phyloP scores from a whole-genome alignment of 208 protist species.

The Crithidia bombi region DNA sequence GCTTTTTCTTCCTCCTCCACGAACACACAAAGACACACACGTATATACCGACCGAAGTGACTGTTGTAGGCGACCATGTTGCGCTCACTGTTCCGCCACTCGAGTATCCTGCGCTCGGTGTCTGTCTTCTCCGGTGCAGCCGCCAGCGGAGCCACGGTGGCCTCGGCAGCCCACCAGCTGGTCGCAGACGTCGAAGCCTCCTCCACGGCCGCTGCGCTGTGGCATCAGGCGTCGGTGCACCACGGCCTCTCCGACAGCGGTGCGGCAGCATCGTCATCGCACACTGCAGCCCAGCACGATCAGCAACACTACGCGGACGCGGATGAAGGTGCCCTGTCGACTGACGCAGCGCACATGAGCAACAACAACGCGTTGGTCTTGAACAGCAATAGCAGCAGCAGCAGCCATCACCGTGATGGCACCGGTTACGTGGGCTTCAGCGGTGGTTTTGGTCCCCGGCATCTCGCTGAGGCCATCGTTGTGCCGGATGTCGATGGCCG shows the following conservation, averaged over 20 bases:
- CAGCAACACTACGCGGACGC: not conserved
- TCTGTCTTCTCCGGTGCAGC: constrained; percentile 9
- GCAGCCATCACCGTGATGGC: not conserved
- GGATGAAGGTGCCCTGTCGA: not conserved
- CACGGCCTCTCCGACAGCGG: not conserved
- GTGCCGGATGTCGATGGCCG: not conserved
- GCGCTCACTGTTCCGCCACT: constrained; percentile 16
- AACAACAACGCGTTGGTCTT: constrained; percentile 8
- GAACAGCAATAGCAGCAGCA: constrained; percentile 6
- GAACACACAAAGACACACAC: not conserved
- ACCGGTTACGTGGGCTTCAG: constrained; percentile 13
- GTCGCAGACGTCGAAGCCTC: constrained; percentile 1
- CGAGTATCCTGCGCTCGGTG: constrained; percentile 15
- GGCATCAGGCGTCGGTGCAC: constrained; percentile 9
- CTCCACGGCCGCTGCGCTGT: constrained; percentile 20
- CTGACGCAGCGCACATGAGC: not conserved
- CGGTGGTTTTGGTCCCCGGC: constrained; percentile 18
- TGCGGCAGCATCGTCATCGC: too few relatives aligned
- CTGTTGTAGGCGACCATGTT: too few relatives aligned
- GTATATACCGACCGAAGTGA: too few relatives aligned
- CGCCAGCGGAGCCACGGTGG: not conserved
- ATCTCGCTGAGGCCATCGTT: constrained; percentile 14
- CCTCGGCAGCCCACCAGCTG: not conserved
- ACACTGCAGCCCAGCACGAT: not conserved
- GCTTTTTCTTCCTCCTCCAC: not conserved